A percentile compares a stretch with the other conserved stretches of the same genome.
phyloP scores from a whole-genome alignment of 164 flowering plant species.

The Sedum album region DNA sequence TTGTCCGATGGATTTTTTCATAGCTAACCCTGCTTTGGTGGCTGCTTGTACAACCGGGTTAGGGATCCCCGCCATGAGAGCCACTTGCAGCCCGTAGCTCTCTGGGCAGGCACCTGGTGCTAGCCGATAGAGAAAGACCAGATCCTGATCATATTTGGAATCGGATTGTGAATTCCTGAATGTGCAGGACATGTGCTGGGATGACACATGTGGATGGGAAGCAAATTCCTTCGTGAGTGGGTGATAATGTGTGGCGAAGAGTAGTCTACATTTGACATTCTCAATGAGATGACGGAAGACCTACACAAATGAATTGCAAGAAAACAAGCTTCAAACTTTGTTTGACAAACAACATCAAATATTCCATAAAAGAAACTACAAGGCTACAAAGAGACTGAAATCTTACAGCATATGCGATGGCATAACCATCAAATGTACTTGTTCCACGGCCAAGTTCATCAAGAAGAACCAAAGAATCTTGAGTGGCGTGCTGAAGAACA shows the following conservation, averaged over 20 bases:
- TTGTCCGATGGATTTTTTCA: slow-evolving; percentile 49
- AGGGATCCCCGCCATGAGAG: slow-evolving; percentile 87
- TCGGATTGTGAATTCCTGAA: slow-evolving; percentile 29
- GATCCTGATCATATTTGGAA: slow-evolving; percentile 29
- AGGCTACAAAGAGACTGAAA: slow-evolving; percentile 2
- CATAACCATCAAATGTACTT: slow-evolving; percentile 97
- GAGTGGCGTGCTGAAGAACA: slow-evolving; percentile 77
- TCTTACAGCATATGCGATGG: slow-evolving; percentile 96
- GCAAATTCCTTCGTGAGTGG: slow-evolving; percentile 91
- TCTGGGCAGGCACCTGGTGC: slow-evolving; percentile 85
- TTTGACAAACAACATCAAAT: background rate
- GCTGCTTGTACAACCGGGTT: slow-evolving; percentile 59
- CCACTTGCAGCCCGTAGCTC: slow-evolving; percentile 93
- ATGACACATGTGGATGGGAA: slow-evolving; percentile 68
- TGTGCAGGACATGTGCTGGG: slow-evolving; percentile 88
- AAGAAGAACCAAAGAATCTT: slow-evolving; percentile 80
- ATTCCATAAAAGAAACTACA: background rate
- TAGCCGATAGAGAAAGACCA: slow-evolving; percentile 77
- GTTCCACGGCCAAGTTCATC: slow-evolving; percentile 99
- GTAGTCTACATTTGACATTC: slow-evolving; percentile 75
- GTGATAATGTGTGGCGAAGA: slow-evolving; percentile 95
- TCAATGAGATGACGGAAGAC: slow-evolving; percentile 92
- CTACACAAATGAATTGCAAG: slow-evolving; percentile 21
- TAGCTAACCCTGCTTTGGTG: slow-evolving; percentile 40
- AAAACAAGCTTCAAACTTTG: background rate